Base-by-base conservation (phyloP, 2,329 filamentous ascomycete species). In the Helotiales sp. region DNA sequence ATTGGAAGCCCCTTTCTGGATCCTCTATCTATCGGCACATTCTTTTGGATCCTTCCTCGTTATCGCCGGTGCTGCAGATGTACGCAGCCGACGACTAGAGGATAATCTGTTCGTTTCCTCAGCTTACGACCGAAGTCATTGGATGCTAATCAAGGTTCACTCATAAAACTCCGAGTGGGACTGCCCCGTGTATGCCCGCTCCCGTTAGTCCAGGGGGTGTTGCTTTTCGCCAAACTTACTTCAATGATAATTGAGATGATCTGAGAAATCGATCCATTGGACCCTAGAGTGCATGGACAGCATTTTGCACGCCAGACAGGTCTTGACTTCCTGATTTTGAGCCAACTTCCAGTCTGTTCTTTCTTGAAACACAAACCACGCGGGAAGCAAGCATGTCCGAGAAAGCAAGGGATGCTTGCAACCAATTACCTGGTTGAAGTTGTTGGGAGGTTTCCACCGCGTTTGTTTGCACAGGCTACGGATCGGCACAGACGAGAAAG, bases 181-280 rank as follows among this genome's bases (percentile, higher is more conserved):
- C 37, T 47, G 37, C 57, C 15, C 30, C 26, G 37, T 60, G 45
- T 60, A 20, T 60, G 57, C 24, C 22, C 40, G 40, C 37, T 47
- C 57, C 57, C 57, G 34, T 47, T 47, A 6, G 5, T 11, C 57
- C 45, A 24, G 57, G 57, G 57, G n/a, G 17, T 26, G 11, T 26
- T 45, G 15, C 20, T 47, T 24, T 45, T 24, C 40, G n/a, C 17
- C 32, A n/a, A 28, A 40, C 20, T 17, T 28, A 10, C 55, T n/a
- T 22, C n/a, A n/a, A n/a, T n/a, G n/a, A n/a, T n/a, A n/a, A n/a
- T n/a, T n/a, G n/a, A n/a, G n/a, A n/a, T n/a, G 17, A 37, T 40
- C 20, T n/a, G 34, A 43, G 34, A 26, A 40, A n/a, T 24, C 30
- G 20, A 26, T 34, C 13, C 47, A 5, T 52, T 17, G 47, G 47